phyloP scores from a whole-genome alignment of 805 yeast genomes.

The Cyberlindnera japonica region DNA sequence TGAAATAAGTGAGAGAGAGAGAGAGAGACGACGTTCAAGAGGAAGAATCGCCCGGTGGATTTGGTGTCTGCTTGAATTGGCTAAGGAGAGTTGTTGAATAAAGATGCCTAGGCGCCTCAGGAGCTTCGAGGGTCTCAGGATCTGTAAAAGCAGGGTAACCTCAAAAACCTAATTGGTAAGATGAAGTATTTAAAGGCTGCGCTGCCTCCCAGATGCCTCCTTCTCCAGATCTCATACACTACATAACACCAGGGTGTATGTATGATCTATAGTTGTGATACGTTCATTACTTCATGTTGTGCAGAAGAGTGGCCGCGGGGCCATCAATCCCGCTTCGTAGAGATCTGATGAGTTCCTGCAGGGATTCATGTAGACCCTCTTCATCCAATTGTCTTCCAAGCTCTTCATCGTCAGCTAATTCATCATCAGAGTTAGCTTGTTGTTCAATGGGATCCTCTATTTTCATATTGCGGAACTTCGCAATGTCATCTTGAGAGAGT shows the following conservation, averaged over 20 bases:
- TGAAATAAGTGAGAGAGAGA: neutral
- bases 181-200: too few relatives aligned
- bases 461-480: constrained; percentile 28
- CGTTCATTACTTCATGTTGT: constrained; percentile 14
- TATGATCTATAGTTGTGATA: neutral
- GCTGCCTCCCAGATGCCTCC: neutral
- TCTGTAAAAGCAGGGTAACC: too few relatives aligned
- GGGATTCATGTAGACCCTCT: constrained; percentile 9
- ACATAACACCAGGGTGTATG: neutral
- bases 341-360: constrained; percentile 28
- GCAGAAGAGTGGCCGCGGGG: constrained; percentile 35
- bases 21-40: neutral
- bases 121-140: too few relatives aligned
- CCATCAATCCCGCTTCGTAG: constrained; percentile 32
- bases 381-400: neutral
- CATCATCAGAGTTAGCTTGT: neutral
- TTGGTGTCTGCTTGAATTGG: neutral
- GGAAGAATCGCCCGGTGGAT: too few relatives aligned
- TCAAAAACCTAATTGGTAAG: too few relatives aligned
- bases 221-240: neutral
- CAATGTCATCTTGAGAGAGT: constrained; percentile 43
- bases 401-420: neutral
- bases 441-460: neutral
- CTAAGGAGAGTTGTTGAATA: too few relatives aligned
- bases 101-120: too few relatives aligned